Evolutionary conservation across 805 yeast genomes (phyloP).

Genomic region (Scheffersomyces lignosus): DNA sequence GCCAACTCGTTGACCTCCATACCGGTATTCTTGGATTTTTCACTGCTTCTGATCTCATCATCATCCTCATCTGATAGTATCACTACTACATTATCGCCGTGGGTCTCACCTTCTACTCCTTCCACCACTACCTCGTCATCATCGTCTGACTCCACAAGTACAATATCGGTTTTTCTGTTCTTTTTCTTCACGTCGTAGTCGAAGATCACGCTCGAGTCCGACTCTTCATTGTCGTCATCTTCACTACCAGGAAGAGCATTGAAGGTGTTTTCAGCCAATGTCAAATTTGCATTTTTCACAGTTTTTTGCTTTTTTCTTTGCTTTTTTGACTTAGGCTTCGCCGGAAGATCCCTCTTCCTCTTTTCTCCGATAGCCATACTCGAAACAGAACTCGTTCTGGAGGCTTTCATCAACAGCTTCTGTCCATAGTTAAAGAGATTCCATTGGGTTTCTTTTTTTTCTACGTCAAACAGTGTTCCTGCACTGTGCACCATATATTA

Average conservation of each 20-base stretch:
- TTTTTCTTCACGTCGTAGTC: slow-evolving; percentile 18
- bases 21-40: slow-evolving; percentile 11
- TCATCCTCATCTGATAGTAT: slow-evolving; percentile 22
- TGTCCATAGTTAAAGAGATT: no score
- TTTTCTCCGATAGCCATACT: slow-evolving; percentile 19
- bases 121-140: slow-evolving; percentile 7
- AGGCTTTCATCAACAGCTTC: no score
- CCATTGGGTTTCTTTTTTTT: no score
- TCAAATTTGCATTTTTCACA: slow-evolving; percentile 7
- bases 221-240: slow-evolving; percentile 9
- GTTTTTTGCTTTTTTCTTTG: slow-evolving; percentile 19
- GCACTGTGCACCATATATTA: no score
- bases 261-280: slow-evolving; percentile 20
- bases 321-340: slow-evolving; percentile 20
- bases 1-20: slow-evolving; percentile 35
- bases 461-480: no score
- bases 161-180: slow-evolving; percentile 20
- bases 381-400: no score
- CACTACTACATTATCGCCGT: slow-evolving; percentile 17
- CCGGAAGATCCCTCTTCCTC: slow-evolving; percentile 22
- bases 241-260: slow-evolving; percentile 19
- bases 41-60: slow-evolving; percentile 7
- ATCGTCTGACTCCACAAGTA: slow-evolving; percentile 30
- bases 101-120: background rate
- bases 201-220: slow-evolving; percentile 23